Percentiles rank a stretch among this genome's conserved stretches.
Conservation (phyloP, 192 early-diverging fungal genomes). For the Umbelopsis sp. region DNA sequence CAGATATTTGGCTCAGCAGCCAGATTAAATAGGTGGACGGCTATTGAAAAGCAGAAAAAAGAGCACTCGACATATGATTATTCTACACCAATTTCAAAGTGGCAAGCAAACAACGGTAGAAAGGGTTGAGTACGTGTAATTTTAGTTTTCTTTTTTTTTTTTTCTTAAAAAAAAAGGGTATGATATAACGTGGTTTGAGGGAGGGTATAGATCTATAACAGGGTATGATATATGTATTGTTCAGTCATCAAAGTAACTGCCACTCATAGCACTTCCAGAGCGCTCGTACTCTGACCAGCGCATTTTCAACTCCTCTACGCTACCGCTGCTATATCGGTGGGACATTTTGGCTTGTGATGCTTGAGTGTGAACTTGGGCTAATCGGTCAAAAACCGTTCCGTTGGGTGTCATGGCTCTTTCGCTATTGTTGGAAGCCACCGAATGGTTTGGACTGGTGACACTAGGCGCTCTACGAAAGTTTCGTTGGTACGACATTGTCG, state of each 20-base stretch:
- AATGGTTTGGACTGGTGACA: conserved; percentile 20
- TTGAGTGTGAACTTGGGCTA: conserved; percentile 37
- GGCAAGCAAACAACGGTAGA: too few relatives aligned
- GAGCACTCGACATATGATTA: too few relatives aligned
- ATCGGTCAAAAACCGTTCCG: conserved; percentile 38
- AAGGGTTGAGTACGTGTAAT: too few relatives aligned
- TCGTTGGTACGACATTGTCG: conserved; percentile 1
- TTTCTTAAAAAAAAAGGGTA: too few relatives aligned
- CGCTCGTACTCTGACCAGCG: conserved; percentile 27
- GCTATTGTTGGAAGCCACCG: conserved; percentile 1
- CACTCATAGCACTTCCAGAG: conserved; percentile 26
- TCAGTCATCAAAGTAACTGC: conserved; percentile 7
- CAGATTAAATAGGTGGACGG: too few relatives aligned
- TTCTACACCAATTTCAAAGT: too few relatives aligned
- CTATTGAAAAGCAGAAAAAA: too few relatives aligned
- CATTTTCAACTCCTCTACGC: conserved; percentile 36
- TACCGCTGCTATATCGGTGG: conserved; percentile 39
- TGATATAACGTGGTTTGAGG: background rate
- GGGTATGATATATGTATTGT: background rate
- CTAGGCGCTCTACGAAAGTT: conserved; percentile 6
- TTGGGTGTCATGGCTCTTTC: conserved; percentile 24
- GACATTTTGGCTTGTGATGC: conserved; percentile 39
- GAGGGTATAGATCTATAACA: conserved; percentile 10
- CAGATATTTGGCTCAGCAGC: too few relatives aligned
- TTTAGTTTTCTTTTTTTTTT: too few relatives aligned